A percentile compares a stretch with the other conserved stretches of the same genome.
Evolutionary conservation across 164 flowering plant species (phyloP).

Genomic region (Hamamelis virginiana): DNA sequence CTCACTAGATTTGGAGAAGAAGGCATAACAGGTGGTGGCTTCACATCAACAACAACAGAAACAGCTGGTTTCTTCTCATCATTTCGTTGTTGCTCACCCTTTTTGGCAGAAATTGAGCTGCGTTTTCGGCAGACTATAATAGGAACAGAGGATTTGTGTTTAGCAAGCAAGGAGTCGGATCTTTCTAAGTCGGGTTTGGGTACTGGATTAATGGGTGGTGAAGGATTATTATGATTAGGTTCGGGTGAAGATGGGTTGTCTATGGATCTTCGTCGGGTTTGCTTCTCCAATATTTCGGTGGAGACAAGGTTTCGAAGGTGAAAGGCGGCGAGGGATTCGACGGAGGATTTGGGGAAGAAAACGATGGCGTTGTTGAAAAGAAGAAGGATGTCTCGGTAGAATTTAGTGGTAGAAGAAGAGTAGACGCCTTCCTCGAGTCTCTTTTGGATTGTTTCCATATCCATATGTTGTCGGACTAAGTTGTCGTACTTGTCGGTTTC

Average conservation of each 20-base stretch:
- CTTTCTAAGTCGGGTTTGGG: constrained; percentile 27
- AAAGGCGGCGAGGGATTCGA: constrained; percentile 44
- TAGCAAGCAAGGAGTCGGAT: constrained; percentile 38
- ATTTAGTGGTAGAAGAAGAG: constrained; percentile 24
- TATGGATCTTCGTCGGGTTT: constrained; percentile 5
- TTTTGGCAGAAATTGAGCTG: constrained; percentile 50
- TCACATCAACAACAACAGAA: constrained; percentile 8
- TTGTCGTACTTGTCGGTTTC: constrained; percentile 41
- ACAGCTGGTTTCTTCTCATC: constrained; percentile 26
- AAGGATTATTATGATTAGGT: not conserved
- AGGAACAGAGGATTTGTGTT: constrained; percentile 39
- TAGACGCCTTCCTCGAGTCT: constrained; percentile 54
- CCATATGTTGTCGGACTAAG: constrained; percentile 63
- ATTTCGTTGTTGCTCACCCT: too few relatives aligned
- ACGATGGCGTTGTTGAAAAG: constrained; percentile 65
- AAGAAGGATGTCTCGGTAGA: constrained; percentile 62
- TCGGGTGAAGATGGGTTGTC: constrained; percentile 4
- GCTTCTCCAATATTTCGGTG: constrained; percentile 30
- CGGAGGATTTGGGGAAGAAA: constrained; percentile 51
- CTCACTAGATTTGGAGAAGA: constrained; percentile 1
- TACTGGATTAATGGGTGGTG: constrained; percentile 4
- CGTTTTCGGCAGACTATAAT: constrained; percentile 53
- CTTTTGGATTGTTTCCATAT: constrained; percentile 43
- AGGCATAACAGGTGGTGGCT: constrained; percentile 14
- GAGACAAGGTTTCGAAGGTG: constrained; percentile 47